Percentiles rank a stretch among this genome's conserved stretches.
Conservation (phyloP, 2,329 filamentous ascomycete genomes). For the Colletotrichum sp. region DNA sequence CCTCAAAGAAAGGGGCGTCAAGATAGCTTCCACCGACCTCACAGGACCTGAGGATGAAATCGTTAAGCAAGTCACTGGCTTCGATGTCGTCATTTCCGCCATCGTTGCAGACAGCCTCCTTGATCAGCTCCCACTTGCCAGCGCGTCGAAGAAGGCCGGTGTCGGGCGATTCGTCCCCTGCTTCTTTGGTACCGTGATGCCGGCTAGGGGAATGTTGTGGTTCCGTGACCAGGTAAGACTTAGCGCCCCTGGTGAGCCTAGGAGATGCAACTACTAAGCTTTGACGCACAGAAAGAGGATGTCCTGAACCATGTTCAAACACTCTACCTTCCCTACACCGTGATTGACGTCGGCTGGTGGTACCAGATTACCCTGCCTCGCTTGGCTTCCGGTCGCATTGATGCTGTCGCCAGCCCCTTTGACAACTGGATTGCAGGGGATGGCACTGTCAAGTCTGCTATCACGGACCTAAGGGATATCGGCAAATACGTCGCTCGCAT, state of each 20-base stretch:
- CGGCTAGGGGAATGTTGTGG: constrained; percentile 37
- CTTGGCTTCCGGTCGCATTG: constrained; percentile 30
- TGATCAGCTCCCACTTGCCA: constrained; percentile 49
- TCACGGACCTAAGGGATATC: constrained; percentile 58
- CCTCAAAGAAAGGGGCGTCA: constrained; percentile 46
- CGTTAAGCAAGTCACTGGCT: constrained; percentile 2
- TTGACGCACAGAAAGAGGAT: constrained; percentile 45
- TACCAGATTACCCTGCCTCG: constrained; percentile 46
- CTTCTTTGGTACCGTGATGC: constrained; percentile 50
- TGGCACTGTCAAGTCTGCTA: constrained; percentile 44
- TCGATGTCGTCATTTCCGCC: constrained; percentile 47
- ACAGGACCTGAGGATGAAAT: constrained; percentile 30
- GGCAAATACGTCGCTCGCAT: constrained; percentile 56
- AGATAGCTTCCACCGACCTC: constrained; percentile 47
- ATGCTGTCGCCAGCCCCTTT: not conserved
- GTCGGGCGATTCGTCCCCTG: constrained; percentile 58
- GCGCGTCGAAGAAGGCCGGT: constrained; percentile 52
- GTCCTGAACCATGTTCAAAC: constrained; percentile 54
- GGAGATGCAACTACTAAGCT: not conserved
- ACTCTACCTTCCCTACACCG: constrained; percentile 56
- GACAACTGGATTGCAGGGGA: constrained; percentile 45
- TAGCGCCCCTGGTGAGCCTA: not conserved
- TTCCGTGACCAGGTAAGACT: constrained; percentile 25
- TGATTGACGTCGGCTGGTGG: constrained; percentile 66
- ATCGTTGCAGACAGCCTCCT: constrained; percentile 38